Evolutionary conservation across 2,329 filamentous ascomycete genomes (phyloP).

Genomic region (Geoglossum cookeanum): DNA sequence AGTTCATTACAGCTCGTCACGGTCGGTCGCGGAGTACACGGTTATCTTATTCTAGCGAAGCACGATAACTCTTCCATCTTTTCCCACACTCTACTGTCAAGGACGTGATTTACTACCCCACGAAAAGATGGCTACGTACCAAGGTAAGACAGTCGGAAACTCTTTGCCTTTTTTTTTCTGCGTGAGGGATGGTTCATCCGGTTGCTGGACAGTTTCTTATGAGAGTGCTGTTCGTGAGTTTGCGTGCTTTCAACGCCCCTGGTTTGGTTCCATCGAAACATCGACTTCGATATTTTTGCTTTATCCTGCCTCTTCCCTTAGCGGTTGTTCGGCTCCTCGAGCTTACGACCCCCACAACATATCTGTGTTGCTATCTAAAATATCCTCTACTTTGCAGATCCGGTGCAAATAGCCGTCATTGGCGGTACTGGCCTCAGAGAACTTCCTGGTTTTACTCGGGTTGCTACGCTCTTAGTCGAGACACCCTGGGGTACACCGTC

Average conservation of each 20-base stretch:
- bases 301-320: neutral
- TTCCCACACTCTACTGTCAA: neutral
- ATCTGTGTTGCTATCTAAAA: neutral
- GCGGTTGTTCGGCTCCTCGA: neutral
- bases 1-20: neutral
- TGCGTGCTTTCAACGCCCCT: no score
- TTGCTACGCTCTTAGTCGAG: slow-evolving; percentile 53
- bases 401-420: slow-evolving; percentile 72
- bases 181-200: neutral
- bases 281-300: neutral
- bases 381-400: slow-evolving; percentile 25
- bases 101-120: neutral
- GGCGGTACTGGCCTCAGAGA: slow-evolving; percentile 84
- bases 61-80: neutral
- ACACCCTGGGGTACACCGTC: slow-evolving; percentile 83
- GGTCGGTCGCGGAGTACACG: neutral
- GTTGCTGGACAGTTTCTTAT: no score
- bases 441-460: slow-evolving; percentile 69
- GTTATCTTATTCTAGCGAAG: neutral
- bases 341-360: no score
- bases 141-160: neutral
- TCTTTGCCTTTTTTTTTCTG: neutral
- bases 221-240: no score
- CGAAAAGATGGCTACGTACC: neutral
- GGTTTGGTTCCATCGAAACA: no score